These are phyloP conservation scores for Naematelia encephala DNA, from an alignment of 768 basidiomycete genomes.

Conservation along the genomic window DNA sequence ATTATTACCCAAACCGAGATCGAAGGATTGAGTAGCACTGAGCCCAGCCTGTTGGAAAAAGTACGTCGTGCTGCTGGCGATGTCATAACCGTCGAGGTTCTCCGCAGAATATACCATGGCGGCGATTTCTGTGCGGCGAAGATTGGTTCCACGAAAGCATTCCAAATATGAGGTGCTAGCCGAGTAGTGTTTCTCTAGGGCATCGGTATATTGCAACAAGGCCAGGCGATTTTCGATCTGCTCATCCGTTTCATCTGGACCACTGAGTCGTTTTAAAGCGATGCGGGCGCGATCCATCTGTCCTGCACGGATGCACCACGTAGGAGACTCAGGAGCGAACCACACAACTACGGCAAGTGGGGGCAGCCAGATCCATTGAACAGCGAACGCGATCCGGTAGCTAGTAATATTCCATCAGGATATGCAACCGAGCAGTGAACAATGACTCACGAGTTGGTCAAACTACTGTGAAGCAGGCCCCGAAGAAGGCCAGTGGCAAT, in stretches of 20 bases:
- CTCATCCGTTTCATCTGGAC: neutral
- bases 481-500: neutral
- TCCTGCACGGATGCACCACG: conserved; percentile 46
- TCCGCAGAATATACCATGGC: conserved; percentile 43
- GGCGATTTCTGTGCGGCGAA: conserved; percentile 51
- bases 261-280: neutral
- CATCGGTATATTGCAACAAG: conserved; percentile 51
- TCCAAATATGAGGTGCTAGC: conserved; percentile 39
- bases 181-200: conserved; percentile 48
- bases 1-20: conserved; percentile 38
- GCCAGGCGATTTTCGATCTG: conserved; percentile 1
- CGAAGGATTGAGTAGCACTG: conserved; percentile 21
- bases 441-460: no score
- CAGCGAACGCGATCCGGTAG: conserved; percentile 11
- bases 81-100: conserved; percentile 29
- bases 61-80: conserved; percentile 36
- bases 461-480: conserved; percentile 14
- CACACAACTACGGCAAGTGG: neutral
- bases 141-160: conserved; percentile 34
- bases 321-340: conserved; percentile 33
- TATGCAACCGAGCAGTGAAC: no score
- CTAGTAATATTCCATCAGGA: no score
- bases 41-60: conserved; percentile 44
- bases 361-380: conserved; percentile 24
- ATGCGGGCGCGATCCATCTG: no score